Conservation (phyloP, 192 early-diverging fungal species). For the Rhizophagus sp. region DNA sequence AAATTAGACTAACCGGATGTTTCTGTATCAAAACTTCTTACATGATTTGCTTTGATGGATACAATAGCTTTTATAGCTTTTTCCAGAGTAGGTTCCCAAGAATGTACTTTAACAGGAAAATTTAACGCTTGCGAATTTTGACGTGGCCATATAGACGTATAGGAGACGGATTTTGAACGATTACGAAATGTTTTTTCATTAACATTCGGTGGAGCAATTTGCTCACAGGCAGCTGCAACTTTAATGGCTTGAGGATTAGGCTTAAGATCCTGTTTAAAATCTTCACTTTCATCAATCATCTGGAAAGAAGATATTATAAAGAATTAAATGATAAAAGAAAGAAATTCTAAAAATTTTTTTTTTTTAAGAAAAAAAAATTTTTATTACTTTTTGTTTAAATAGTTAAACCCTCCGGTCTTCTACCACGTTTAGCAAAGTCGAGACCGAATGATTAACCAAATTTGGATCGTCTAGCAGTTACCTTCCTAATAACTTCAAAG, state of each 20-base stretch:
- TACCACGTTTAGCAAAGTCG: too few species aligned
- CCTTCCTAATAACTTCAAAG: too few species aligned
- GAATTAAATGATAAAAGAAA: too few species aligned
- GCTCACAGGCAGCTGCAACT: not conserved
- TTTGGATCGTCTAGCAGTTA: too few species aligned
- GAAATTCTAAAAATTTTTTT: too few species aligned
- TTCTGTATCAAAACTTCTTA: conserved; percentile 78
- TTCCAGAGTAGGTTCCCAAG: conserved; percentile 74
- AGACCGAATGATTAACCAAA: too few species aligned
- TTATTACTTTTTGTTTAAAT: too few species aligned
- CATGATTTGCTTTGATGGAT: conserved; percentile 75
- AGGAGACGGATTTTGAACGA: conserved; percentile 16
- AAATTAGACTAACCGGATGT: conserved; percentile 58
- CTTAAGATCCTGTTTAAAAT: conserved; percentile 1
- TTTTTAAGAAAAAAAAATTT: too few species aligned
- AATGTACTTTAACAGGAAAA: not conserved
- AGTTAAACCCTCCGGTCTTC: too few species aligned
- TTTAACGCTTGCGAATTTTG: not conserved
- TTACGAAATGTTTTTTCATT: conserved; percentile 3
- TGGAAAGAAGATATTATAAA: not conserved
- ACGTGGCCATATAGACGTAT: not conserved
- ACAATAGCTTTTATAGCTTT: conserved; percentile 74
- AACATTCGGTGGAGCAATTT: not conserved
- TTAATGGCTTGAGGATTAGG: conserved; percentile 4
- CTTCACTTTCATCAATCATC: not conserved